Evolutionary conservation across 257 asterid genomes (phyloP).

Genomic region (Solanum chaucha): DNA sequence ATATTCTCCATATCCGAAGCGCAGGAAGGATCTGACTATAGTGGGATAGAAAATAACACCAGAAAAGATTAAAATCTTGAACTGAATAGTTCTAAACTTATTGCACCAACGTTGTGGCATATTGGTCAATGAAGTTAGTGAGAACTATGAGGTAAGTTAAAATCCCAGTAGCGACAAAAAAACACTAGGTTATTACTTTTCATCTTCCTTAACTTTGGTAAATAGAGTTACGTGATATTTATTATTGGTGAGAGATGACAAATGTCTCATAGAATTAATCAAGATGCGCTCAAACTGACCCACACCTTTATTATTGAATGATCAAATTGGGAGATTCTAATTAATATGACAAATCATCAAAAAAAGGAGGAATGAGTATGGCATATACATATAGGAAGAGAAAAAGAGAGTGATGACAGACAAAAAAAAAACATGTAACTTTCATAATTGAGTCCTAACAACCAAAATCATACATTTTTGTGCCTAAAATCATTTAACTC

Average conservation of each 20-base stretch:
- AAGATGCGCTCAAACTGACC: too few species aligned
- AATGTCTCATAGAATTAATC: too few species aligned
- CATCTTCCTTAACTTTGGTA: accelerated
- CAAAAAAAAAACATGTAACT: background rate
- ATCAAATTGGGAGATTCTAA: conserved; percentile 28
- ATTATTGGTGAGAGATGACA: too few species aligned
- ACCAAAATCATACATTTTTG: background rate
- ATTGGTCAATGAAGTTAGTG: background rate
- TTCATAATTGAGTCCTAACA: background rate
- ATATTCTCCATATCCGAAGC: background rate
- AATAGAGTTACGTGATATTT: too few species aligned
- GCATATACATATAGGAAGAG: background rate
- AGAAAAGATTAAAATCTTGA: background rate
- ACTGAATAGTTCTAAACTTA: background rate
- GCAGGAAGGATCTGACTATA: background rate
- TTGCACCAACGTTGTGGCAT: background rate
- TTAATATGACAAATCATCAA: background rate
- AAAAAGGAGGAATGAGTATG: background rate
- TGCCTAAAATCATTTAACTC: background rate
- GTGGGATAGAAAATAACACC: background rate
- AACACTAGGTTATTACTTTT: background rate
- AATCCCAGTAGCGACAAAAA: too few species aligned
- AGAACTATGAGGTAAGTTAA: background rate
- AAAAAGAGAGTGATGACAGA: background rate
- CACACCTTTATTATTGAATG: background rate